phyloP scores from a whole-genome alignment of 2,329 filamentous ascomycete genomes.

The Colletotrichum plurivorum region DNA sequence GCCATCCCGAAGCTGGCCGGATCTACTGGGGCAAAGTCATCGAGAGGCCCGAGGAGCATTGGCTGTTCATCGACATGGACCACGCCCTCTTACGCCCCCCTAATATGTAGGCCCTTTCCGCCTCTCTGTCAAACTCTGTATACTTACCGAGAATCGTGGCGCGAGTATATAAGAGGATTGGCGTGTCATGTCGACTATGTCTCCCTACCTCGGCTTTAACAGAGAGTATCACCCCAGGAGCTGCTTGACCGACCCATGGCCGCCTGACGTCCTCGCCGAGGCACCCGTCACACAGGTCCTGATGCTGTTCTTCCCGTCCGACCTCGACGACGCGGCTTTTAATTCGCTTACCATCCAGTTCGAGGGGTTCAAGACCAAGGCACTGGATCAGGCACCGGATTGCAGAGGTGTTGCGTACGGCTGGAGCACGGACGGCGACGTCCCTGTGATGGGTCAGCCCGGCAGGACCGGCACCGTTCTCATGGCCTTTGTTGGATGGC shows the following conservation, averaged over 20 bases:
- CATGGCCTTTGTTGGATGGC: conserved; percentile 52
- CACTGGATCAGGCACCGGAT: conserved; percentile 21
- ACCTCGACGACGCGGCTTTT: conserved; percentile 20
- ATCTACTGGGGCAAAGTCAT: conserved; percentile 44
- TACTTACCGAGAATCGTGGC: too few relatives aligned
- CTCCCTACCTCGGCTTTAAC: not conserved
- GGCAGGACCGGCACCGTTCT: conserved; percentile 46
- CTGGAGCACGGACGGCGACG: conserved; percentile 51
- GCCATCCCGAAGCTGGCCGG: conserved; percentile 42
- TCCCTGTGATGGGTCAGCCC: conserved; percentile 48
- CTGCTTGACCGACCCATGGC: conserved; percentile 52
- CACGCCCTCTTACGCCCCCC: too few relatives aligned
- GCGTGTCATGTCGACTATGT: not conserved
- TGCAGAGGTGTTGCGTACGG: conserved; percentile 38
- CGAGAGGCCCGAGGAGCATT: conserved; percentile 44
- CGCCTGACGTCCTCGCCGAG: conserved; percentile 4
- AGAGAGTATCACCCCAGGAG: conserved; percentile 52
- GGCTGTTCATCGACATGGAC: conserved; percentile 48
- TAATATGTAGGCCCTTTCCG: too few relatives aligned
- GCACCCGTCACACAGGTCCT: conserved; percentile 35
- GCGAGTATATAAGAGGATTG: too few relatives aligned
- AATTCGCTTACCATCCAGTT: conserved; percentile 3
- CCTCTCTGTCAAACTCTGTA: too few relatives aligned
- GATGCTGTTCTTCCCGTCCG: conserved; percentile 35
- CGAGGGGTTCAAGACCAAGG: conserved; percentile 35